These are phyloP conservation scores for Serendipita sp. DNA, from an alignment of 768 basidiomycete species.

Conservation along the genomic window DNA sequence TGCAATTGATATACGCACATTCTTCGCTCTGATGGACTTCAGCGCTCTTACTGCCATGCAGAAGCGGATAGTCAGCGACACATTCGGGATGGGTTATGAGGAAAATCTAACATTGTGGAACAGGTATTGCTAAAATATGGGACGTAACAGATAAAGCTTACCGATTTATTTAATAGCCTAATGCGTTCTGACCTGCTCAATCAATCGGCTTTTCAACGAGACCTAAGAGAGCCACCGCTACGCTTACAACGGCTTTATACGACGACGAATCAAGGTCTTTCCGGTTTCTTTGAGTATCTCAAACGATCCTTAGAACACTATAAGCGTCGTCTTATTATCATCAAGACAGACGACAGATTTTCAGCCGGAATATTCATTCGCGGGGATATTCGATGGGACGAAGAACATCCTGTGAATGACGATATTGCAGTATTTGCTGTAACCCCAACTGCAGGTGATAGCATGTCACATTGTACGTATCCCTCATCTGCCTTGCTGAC, in stretches of 20 bases:
- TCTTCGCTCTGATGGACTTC: slow-evolving; percentile 37
- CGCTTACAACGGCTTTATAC: slow-evolving; percentile 46
- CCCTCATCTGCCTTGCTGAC: neutral
- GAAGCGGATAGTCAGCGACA: slow-evolving; percentile 35
- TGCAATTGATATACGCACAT: slow-evolving; percentile 29
- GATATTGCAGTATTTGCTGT: neutral
- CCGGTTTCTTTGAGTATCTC: slow-evolving; percentile 48
- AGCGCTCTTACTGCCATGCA: slow-evolving; percentile 37
- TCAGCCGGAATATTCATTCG: slow-evolving; percentile 48
- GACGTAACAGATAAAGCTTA: neutral
- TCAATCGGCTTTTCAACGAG: slow-evolving; percentile 17
- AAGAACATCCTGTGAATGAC: slow-evolving; percentile 26
- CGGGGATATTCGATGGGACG: slow-evolving; percentile 41
- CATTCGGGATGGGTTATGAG: slow-evolving; percentile 26
- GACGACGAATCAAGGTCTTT: slow-evolving; percentile 34
- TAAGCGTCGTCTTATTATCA: slow-evolving; percentile 35
- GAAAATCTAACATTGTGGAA: slow-evolving; percentile 45
- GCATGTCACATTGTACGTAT: neutral
- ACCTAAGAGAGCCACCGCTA: slow-evolving; percentile 40
- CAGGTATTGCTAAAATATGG: slow-evolving; percentile 16
- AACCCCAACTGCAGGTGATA: neutral
- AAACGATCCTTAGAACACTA: slow-evolving; percentile 40
- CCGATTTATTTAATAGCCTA: slow-evolving; percentile 22
- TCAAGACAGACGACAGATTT: slow-evolving; percentile 45
- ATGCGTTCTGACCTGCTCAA: slow-evolving; percentile 44